Percentiles rank a stretch among this genome's conserved stretches.
These are phyloP conservation scores for Casaregolazyma suthepensis DNA, from an alignment of 1,139 yeast genomes.

Conservation along the genomic window DNA sequence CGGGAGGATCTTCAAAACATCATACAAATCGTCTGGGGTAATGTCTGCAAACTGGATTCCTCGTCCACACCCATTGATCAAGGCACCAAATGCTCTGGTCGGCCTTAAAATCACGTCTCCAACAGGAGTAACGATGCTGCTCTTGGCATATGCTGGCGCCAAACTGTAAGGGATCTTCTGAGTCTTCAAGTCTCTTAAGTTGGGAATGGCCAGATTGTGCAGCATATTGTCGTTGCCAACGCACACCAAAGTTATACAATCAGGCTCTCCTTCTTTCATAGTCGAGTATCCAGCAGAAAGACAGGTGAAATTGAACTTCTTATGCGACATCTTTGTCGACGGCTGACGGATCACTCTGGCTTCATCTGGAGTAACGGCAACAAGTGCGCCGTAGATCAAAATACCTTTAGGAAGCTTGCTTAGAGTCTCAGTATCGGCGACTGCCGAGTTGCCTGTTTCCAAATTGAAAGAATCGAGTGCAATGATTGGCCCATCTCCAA, in stretches of 20 bases:
- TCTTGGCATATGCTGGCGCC: constrained; percentile 36
- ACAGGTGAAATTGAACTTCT: constrained; percentile 33
- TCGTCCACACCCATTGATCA: constrained; percentile 44
- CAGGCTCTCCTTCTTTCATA: constrained; percentile 30
- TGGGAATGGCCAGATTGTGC: constrained; percentile 46
- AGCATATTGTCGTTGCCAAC: constrained; percentile 39
- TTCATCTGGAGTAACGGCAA: constrained; percentile 56
- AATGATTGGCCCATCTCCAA: constrained; percentile 46
- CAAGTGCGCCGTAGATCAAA: constrained; percentile 54
- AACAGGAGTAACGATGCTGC: constrained; percentile 50
- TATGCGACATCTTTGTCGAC: constrained; percentile 47
- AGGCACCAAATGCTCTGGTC: constrained; percentile 50
- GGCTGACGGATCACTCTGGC: constrained; percentile 60
- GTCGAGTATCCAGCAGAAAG: constrained; percentile 58
- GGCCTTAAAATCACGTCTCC: constrained; percentile 71
- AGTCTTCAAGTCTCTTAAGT: constrained; percentile 44
- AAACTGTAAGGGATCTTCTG: constrained; percentile 39
- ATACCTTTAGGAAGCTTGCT: constrained; percentile 58
- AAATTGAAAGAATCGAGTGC: constrained; percentile 56
- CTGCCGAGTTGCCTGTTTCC: constrained; percentile 52
- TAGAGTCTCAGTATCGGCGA: constrained; percentile 58
- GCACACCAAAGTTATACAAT: constrained; percentile 40
- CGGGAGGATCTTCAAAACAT: constrained; percentile 48
- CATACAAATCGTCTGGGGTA: constrained; percentile 36
- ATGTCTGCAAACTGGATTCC: constrained; percentile 27